phyloP scores from a whole-genome alignment of 805 yeast species.

The Cyberlindnera americana region DNA sequence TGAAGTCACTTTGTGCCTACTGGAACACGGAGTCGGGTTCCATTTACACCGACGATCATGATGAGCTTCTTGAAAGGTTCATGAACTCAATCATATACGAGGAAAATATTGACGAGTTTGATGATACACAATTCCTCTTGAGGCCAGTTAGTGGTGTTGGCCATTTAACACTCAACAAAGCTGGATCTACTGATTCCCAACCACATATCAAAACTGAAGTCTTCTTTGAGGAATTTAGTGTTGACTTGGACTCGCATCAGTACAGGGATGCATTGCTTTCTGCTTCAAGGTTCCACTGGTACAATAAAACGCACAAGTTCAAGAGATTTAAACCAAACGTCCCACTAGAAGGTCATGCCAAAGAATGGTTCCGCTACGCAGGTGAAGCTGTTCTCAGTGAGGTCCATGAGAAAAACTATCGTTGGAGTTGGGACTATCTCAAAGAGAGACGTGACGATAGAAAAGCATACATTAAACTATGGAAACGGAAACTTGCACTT shows the following conservation, averaged over 20 bases:
- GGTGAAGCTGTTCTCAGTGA: slow-evolving; percentile 73
- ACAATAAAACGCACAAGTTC: slow-evolving; percentile 69
- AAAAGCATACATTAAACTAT: slow-evolving; percentile 58
- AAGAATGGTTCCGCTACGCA: slow-evolving; percentile 79
- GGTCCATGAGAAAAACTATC: slow-evolving; percentile 73
- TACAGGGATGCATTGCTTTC: slow-evolving; percentile 80
- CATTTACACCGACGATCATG: slow-evolving; percentile 45
- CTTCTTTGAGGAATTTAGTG: slow-evolving; percentile 84
- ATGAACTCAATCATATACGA: slow-evolving; percentile 38
- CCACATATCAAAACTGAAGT: slow-evolving; percentile 76
- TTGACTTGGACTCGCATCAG: slow-evolving; percentile 80
- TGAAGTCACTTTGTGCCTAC: slow-evolving; percentile 73
- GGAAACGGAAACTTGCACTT: slow-evolving; percentile 54
- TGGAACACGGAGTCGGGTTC: slow-evolving; percentile 71
- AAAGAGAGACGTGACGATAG: slow-evolving; percentile 70
- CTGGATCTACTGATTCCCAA: slow-evolving; percentile 60
- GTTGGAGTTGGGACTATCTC: slow-evolving; percentile 88
- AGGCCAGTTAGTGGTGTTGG: slow-evolving; percentile 91
- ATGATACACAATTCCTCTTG: slow-evolving; percentile 51
- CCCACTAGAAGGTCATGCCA: slow-evolving; percentile 56
- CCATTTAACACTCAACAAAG: slow-evolving; percentile 72
- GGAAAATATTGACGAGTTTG: slow-evolving; percentile 30
- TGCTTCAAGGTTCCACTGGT: slow-evolving; percentile 77
- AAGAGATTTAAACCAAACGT: slow-evolving; percentile 63
- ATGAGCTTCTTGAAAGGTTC: slow-evolving; percentile 46